Base-by-base conservation (phyloP, 345 rosid genomes). In the Citrus australasica region DNA sequence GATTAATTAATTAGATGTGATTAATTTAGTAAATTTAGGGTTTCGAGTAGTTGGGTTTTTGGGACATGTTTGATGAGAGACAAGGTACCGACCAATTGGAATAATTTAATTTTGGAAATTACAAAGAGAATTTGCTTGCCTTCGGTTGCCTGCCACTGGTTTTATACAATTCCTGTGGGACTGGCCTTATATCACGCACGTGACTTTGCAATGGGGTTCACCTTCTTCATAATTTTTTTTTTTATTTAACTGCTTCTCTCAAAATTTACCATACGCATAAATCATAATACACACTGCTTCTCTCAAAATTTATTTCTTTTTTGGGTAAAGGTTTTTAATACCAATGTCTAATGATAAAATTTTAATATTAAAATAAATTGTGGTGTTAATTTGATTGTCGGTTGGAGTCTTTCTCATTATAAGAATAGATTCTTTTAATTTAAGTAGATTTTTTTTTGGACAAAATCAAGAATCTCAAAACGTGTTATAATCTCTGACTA, bases 81-180 rank as follows among this genome's bases (percentile, higher is more conserved):
- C 80, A 77, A 4, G 73, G 9, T 13, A 62, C 87, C 83, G 85
- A 84, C 85, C 85, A 84, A 22, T 78, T 61, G 77, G 48, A 66
- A 69, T 81, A 60, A 70, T 78, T 40, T 75, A 42, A 40, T 32
- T 75, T 72, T 37, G 56, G 27, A 17, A 2, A 27, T 11, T 40
- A 24, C 59, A 27, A 24, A 74, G 35, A 37, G 56, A 62, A 35
- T 37, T 19, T 35, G 42, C 55, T 60, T 37, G 14, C 68, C 55
- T 60, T 37, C 6, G 75, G 21, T 40, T 51, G 74, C 37, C 30
- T 69, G 73, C 48, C 37, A 46, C 7, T 70, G 83, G 79, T 76
- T 82, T 72, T 71, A 46, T 59, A 32, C 10, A 76, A 35, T 65
- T 76, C 76, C 71, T 68, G 64, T 66, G 82, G 81, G 79, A 35